phyloP scores from a whole-genome alignment of 1,139 yeast genomes.

The Diutina catenulata region DNA sequence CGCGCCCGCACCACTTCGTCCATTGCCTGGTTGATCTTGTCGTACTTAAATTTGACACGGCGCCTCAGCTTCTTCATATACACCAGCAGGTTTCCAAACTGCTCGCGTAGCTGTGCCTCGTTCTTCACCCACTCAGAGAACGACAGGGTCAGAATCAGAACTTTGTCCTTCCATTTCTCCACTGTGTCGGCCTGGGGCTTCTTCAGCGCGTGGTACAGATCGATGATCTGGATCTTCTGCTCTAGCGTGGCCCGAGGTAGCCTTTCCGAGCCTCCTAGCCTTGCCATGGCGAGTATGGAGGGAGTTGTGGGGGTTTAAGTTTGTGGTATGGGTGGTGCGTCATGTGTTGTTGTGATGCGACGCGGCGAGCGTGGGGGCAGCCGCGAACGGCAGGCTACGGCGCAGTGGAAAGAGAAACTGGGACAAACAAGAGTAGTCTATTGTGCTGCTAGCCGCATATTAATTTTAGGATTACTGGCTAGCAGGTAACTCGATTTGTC shows the following conservation, averaged over 20 bases:
- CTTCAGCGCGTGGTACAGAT: conserved; percentile 34
- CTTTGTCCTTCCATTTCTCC: conserved; percentile 33
- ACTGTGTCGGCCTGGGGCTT: conserved; percentile 50
- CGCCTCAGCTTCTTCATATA: conserved; percentile 29
- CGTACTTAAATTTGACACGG: conserved; percentile 42
- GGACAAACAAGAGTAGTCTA: no score
- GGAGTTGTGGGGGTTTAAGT: no score
- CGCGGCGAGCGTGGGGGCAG: no score
- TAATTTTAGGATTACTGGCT: no score
- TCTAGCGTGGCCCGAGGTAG: conserved; percentile 45
- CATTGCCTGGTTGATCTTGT: conserved; percentile 47
- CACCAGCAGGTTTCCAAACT: conserved; percentile 27
- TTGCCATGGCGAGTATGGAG: no score
- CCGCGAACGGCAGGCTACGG: no score
- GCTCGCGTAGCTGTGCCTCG: conserved; percentile 34
- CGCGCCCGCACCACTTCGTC: conserved; percentile 37
- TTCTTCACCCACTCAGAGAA: conserved; percentile 50
- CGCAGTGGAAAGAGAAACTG: no score
- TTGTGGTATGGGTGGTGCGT: no score
- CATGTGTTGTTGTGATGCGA: no score
- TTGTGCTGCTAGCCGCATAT: no score
- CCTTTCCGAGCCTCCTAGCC: no score
- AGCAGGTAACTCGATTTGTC: no score
- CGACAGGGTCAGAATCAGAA: conserved; percentile 44
- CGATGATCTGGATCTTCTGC: conserved; percentile 44